Base-by-base conservation (phyloP, 345 rosid genomes). In the Barbarea vulgaris region DNA sequence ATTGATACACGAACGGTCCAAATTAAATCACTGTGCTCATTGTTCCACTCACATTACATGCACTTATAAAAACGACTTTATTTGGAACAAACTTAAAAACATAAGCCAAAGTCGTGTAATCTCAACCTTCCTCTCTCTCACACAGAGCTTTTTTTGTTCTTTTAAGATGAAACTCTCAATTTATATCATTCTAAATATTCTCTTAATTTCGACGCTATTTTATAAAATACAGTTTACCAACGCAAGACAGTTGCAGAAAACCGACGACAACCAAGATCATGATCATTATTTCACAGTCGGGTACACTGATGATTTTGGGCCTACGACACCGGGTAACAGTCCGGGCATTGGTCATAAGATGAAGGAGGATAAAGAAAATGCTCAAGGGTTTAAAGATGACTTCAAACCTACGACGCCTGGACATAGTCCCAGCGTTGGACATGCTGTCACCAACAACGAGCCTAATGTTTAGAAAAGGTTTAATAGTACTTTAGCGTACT, bases 291-390 rank as follows among this genome's bases (percentile, higher is more conserved):
- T 60, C 31, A 42, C 70, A 21, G 64, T 77, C 27, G 55, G 74
- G 15, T 17, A 54, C 33, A 33, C 60, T 9, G 79, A 78, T 31
- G 80, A 70, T 71, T 79, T 79, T 62, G 72, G 74, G 47, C 83
- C 87, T 15, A 79, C 83, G 12, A 21, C 58, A 12, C 87, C 85
- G 3, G 84, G 85, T 24, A 81, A 82, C 42, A 79, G 83, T 41
- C 87, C 87, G 0, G 81, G 85, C 14, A 77, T 82, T 53, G 87
- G 85, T 22, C 85, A 82, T 55, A 70, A 69, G 71, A 63, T 46
- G 69, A 61, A 46, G 42, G 59, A 62, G 25, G 4, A 22, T 22
- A 34, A 63, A 30, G 51, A 53, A 42, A 63, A 11, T 24, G 51
- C 19, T 27, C 65, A 62, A 24, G 46, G 39, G 18, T 61, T 53